Evolutionary conservation across 2,329 filamentous ascomycete genomes (phyloP).

Genomic region (Mariannaea sp.): DNA sequence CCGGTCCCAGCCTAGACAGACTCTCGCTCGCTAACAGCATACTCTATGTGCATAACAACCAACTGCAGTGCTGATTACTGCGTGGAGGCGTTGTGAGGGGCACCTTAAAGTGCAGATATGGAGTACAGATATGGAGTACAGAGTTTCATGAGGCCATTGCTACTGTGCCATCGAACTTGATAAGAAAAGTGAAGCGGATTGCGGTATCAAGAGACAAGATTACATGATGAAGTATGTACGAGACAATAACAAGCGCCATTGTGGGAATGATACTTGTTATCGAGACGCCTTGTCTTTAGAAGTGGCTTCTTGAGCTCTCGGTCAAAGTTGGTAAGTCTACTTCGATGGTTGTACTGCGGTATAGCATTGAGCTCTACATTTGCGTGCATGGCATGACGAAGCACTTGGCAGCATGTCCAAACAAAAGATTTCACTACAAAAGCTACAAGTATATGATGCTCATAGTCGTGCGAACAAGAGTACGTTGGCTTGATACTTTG

Average conservation of each 20-base stretch:
- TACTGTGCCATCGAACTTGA: not conserved
- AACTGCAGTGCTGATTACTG: too few species aligned
- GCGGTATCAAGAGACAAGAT: conserved; percentile 1
- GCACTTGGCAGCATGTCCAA: not conserved
- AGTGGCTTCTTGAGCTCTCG: not conserved
- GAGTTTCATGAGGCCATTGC: conserved; percentile 12
- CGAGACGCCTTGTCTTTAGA: not conserved
- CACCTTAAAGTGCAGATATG: too few species aligned
- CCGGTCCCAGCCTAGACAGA: too few species aligned
- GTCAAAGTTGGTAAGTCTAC: too few species aligned
- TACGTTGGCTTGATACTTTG: too few species aligned
- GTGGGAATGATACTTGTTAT: too few species aligned
- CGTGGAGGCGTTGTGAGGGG: too few species aligned
- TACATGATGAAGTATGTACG: conserved; percentile 5
- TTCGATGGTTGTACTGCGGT: too few species aligned
- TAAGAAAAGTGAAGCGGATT: conserved; percentile 4
- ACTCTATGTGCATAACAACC: too few species aligned
- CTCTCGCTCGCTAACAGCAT: too few species aligned
- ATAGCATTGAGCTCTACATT: not conserved
- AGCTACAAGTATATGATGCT: not conserved
- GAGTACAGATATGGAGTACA: too few species aligned
- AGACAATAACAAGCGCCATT: not conserved
- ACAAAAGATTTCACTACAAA: not conserved
- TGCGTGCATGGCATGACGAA: not conserved
- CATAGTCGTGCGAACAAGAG: not conserved